A percentile compares a stretch with the other conserved stretches of the same genome.
phyloP scores from a whole-genome alignment of 1,284 basidiomycete genomes.

The Rhodotorula mucilaginosa region DNA sequence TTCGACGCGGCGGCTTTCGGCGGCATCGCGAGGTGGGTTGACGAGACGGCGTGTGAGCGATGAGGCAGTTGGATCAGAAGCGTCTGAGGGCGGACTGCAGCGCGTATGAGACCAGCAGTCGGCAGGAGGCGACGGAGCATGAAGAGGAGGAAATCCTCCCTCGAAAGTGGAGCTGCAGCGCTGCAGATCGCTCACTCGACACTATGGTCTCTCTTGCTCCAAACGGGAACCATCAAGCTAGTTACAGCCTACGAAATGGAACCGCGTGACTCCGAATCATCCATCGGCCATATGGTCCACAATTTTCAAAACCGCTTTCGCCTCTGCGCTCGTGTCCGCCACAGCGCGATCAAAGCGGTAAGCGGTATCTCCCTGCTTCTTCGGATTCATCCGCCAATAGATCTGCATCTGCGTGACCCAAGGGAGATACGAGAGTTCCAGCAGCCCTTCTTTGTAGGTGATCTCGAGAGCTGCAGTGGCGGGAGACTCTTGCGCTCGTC shows the following conservation, averaged over 20 bases:
- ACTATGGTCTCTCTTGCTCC: too few species aligned
- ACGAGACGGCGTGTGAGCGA: not conserved
- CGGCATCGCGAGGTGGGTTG: conserved; percentile 3
- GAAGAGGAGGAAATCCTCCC: too few species aligned
- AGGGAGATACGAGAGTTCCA: too few species aligned
- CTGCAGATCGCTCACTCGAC: too few species aligned
- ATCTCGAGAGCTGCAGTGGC: too few species aligned
- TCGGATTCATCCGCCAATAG: not conserved
- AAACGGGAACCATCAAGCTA: too few species aligned
- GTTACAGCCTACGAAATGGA: not conserved
- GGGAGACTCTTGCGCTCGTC: too few species aligned
- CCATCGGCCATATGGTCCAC: not conserved
- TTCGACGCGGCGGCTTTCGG: conserved; percentile 10
- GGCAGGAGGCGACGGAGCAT: not conserved
- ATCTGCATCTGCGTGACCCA: not conserved
- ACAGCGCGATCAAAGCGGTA: not conserved
- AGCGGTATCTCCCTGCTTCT: not conserved
- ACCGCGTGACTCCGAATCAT: too few species aligned
- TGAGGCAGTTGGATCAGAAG: not conserved
- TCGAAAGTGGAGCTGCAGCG: too few species aligned
- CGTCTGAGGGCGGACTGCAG: not conserved
- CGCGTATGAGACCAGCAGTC: not conserved
- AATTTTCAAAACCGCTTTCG: not conserved
- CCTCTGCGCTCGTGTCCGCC: not conserved
- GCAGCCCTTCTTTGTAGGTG: too few species aligned